These are phyloP conservation scores for Malassezia sympodialis DNA, from an alignment of 1,284 basidiomycete species.

Conservation along the genomic window DNA sequence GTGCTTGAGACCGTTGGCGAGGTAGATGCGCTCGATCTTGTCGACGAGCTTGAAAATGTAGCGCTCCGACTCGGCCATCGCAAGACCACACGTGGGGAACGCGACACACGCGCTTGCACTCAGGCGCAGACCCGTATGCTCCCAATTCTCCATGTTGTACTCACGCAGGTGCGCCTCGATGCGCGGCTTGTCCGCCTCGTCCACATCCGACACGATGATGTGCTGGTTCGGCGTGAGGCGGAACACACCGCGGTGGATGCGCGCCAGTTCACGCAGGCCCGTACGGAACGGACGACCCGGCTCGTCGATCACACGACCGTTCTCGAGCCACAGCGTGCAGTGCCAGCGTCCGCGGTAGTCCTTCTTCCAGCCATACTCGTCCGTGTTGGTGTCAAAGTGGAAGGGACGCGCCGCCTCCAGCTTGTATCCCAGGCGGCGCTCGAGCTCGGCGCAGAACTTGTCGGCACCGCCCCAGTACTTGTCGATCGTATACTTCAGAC, in stretches of 20 bases:
- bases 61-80: constrained; percentile 88
- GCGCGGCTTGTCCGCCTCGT: constrained; percentile 54
- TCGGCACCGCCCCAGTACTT: constrained; percentile 60
- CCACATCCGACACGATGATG: constrained; percentile 74
- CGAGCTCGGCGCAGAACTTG: constrained; percentile 71
- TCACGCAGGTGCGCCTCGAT: constrained; percentile 72
- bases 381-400: constrained; percentile 78
- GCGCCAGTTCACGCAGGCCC: constrained; percentile 80
- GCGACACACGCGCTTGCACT: constrained; percentile 66
- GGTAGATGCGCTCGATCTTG: constrained; percentile 84
- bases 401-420: constrained; percentile 62
- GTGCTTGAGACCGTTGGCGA: constrained; percentile 79
- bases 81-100: constrained; percentile 86
- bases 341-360: constrained; percentile 82
- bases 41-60: constrained; percentile 88
- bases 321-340: constrained; percentile 92
- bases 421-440: constrained; percentile 72
- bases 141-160: constrained; percentile 84
- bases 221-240: constrained; percentile 82
- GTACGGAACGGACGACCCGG: constrained; percentile 83
- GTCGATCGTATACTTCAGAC: constrained; percentile 90
- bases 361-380: constrained; percentile 84
- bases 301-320: constrained; percentile 89
- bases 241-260: constrained; percentile 86
- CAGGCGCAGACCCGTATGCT: constrained; percentile 68